Evolutionary conservation across 2,329 filamentous ascomycete species (phyloP).

Genomic region (Cladosporium colombiae): DNA sequence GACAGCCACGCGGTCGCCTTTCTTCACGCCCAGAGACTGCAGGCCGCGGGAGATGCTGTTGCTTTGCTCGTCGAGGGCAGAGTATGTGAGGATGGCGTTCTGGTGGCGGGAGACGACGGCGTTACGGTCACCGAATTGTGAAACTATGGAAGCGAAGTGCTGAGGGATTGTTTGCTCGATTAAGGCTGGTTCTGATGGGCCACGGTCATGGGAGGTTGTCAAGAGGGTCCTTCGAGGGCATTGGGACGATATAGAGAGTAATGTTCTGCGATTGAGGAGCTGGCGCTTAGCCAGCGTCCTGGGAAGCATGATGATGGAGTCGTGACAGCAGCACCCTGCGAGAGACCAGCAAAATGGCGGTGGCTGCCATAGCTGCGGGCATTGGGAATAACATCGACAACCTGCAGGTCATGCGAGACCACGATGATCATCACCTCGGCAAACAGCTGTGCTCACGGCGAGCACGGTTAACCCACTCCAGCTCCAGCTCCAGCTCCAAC

Average conservation of each 20-base stretch:
- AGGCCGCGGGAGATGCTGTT: slow-evolving; percentile 75
- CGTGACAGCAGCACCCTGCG: not conserved
- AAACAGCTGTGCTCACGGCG: not conserved
- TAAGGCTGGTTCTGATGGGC: slow-evolving; percentile 60
- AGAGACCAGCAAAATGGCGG: not conserved
- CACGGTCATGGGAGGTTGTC: slow-evolving; percentile 34
- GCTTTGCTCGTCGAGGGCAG: slow-evolving; percentile 71
- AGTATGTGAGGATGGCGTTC: slow-evolving; percentile 68
- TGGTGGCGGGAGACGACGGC: slow-evolving; percentile 66
- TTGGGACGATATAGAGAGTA: not conserved
- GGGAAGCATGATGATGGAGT: not conserved
- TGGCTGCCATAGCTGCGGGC: slow-evolving; percentile 3
- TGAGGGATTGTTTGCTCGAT: slow-evolving; percentile 69
- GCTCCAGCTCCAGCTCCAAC: not conserved
- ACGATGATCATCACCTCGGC: slow-evolving; percentile 9
- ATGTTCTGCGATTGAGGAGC: not conserved
- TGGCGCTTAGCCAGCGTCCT: slow-evolving; percentile 9
- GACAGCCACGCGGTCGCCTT: slow-evolving; percentile 82
- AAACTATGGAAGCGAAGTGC: slow-evolving; percentile 69
- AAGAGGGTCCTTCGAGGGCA: slow-evolving; percentile 24
- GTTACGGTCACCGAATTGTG: slow-evolving; percentile 62
- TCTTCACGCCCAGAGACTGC: slow-evolving; percentile 67
- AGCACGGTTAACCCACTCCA: not conserved
- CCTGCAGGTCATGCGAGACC: slow-evolving; percentile 1
- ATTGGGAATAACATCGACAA: not conserved